Percentiles rank a stretch among this genome's conserved stretches.
phyloP scores from a whole-genome alignment of 164 flowering plant genomes.

The Liriodendron chinense region DNA sequence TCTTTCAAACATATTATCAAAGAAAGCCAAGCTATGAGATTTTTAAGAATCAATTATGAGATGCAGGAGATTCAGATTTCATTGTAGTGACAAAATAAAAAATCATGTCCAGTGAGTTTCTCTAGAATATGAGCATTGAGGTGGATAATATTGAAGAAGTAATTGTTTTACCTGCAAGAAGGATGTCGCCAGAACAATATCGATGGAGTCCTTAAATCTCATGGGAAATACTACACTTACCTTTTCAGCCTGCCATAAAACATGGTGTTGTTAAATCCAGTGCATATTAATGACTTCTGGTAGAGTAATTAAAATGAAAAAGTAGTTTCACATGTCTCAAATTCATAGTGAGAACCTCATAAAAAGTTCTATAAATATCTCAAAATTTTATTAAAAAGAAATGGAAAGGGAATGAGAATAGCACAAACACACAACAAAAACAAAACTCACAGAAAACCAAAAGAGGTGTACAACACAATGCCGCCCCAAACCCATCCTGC shows the following conservation, averaged over 20 bases:
- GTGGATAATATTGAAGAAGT: neutral
- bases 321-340: neutral
- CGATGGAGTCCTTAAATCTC: slow-evolving; percentile 87
- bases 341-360: slow-evolving; percentile 2
- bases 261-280: neutral
- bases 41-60: no score
- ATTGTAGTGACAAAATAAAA: no score
- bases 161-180: slow-evolving; percentile 71
- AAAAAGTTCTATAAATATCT: neutral
- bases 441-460: no score
- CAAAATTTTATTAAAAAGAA: no score
- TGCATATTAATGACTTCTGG: neutral
- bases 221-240: slow-evolving; percentile 88
- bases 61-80: no score
- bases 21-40: no score
- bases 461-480: no score
- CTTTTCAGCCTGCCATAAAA: slow-evolving; percentile 68
- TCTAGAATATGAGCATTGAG: neutral
- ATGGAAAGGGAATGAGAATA: no score
- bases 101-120: neutral
- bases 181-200: slow-evolving; percentile 85
- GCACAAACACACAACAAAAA: no score
- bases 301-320: neutral
- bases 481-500: no score
- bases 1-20: no score